Base-by-base conservation (phyloP, 2,329 filamentous ascomycete genomes). In the Fusarium denticulatum region DNA sequence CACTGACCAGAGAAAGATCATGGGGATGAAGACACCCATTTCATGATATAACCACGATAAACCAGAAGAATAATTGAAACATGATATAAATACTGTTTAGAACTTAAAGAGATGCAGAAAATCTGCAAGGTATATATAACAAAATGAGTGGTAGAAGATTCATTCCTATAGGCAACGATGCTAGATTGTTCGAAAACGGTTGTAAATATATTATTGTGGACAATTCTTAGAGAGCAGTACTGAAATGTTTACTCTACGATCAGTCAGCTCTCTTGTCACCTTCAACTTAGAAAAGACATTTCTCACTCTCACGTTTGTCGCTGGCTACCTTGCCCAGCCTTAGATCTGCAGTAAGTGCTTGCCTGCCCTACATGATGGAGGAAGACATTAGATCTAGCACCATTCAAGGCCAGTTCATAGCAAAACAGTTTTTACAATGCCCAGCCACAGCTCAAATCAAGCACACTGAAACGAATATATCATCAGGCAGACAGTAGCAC, bases 381-480 rank as follows among this genome's bases (percentile, higher is more conserved):
- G 16, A 7, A 12, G 16, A 52, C 18, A 8, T 24, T 12, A 24
- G 47, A 50, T 24, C n/a, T 20, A 24, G 47, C n/a, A 50, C 9
- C n/a, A 11, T 34, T 11, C 8, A 34, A 24, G n/a, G 6, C 22
- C 30, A 7, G 7, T 10, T 4, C 22, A 50, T n/a, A 50, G 22
- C 6, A 2, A 12, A 20, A 10, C 2, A 7, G 11, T 16, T 4
- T n/a, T 2, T 3, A 5, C 2, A n/a, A 12, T 4, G 4, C 11
- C 6, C 15, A 16, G 7, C 15, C 7, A 16, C 5, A 49, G 5
- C 28, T 4, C 5, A 14, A n/a, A 6, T 49, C 8, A n/a, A 13
- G 15, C 16, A 6, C 14, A 9, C 6, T 13, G 1, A 49, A n/a
- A 22, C 30, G 5, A 18, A 49, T 28, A 6, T 7, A 3, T n/a